Conservation (phyloP, 768 basidiomycete species). For the Pisolithus microcarpus region DNA sequence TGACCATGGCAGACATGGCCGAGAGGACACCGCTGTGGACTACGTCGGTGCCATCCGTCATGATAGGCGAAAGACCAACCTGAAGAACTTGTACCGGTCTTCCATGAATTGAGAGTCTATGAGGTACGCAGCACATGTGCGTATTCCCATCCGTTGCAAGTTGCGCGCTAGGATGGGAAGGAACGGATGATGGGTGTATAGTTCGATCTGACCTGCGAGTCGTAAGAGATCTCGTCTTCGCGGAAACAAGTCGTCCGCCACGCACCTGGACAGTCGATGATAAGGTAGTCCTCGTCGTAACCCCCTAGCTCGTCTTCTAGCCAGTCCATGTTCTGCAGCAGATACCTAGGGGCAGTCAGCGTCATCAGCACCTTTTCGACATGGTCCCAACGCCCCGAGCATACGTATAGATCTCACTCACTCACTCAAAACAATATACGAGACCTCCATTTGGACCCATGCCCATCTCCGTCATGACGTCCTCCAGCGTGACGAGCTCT, state of each 20-base stretch:
- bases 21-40: slow-evolving; percentile 76
- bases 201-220: slow-evolving; percentile 83
- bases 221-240: slow-evolving; percentile 3
- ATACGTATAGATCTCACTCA: slow-evolving; percentile 23
- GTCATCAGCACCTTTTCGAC: background rate
- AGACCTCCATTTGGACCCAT: slow-evolving; percentile 97
- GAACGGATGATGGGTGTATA: slow-evolving; percentile 98
- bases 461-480: slow-evolving; percentile 92
- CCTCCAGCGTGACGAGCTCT: slow-evolving; percentile 85
- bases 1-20: slow-evolving; percentile 99
- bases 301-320: slow-evolving; percentile 92
- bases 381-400: slow-evolving; percentile 23
- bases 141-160: slow-evolving; percentile 67
- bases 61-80: slow-evolving; percentile 33
- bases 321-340: slow-evolving; percentile 98
- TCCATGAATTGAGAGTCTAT: slow-evolving; percentile 99
- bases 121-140: slow-evolving; percentile 85
- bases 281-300: slow-evolving; percentile 92
- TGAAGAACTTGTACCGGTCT: slow-evolving; percentile 97
- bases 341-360: slow-evolving; percentile 54
- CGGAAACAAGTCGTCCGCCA: background rate
- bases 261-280: slow-evolving; percentile 86
- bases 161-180: slow-evolving; percentile 83
- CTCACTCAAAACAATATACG: slow-evolving; percentile 99
- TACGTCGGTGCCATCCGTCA: slow-evolving; percentile 4